Evolutionary conservation across 2,329 filamentous ascomycete species (phyloP).

Genomic region (Hypoxylon sp.): DNA sequence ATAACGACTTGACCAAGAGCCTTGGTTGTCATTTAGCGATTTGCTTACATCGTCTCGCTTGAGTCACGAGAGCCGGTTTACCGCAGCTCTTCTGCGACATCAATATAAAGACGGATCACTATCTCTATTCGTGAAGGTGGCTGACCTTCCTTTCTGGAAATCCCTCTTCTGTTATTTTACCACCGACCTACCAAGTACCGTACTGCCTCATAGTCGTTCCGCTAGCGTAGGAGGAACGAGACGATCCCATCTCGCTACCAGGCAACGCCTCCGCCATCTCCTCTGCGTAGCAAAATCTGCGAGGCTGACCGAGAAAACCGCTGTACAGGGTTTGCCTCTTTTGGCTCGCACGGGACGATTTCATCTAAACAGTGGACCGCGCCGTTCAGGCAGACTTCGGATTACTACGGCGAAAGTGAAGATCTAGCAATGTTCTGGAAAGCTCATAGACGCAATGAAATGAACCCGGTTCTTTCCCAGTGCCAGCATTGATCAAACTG

Average conservation of each 20-base stretch:
- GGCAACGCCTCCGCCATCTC: conserved; percentile 25
- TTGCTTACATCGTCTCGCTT: conserved; percentile 43
- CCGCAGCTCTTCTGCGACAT: conserved; percentile 43
- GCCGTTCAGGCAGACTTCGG: conserved; percentile 40
- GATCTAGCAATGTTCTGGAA: conserved; percentile 43
- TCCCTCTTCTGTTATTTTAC: conserved; percentile 24
- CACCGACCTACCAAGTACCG: conserved; percentile 22
- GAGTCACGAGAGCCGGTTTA: conserved; percentile 47
- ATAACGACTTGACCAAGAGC: conserved; percentile 33
- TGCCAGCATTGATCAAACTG: conserved; percentile 34
- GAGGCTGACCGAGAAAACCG: conserved; percentile 33
- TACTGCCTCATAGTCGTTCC: conserved; percentile 28
- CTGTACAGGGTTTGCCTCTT: conserved; percentile 32
- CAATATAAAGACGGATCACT: conserved; percentile 49
- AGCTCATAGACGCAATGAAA: conserved; percentile 8
- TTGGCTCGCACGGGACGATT: conserved; percentile 31
- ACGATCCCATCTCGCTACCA: conserved; percentile 44
- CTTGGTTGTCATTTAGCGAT: conserved; percentile 45
- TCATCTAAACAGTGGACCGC: conserved; percentile 43
- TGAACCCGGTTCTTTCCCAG: conserved; percentile 33
- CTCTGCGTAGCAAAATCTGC: conserved; percentile 15
- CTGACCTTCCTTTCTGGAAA: conserved; percentile 52
- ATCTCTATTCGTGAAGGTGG: conserved; percentile 44
- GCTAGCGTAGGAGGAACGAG: conserved; percentile 38
- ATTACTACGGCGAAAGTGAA: conserved; percentile 41